A percentile compares a stretch with the other conserved stretches of the same genome.
Evolutionary conservation across 306 rosid species (phyloP).

Genomic region (Heteromeles arbutifolia): DNA sequence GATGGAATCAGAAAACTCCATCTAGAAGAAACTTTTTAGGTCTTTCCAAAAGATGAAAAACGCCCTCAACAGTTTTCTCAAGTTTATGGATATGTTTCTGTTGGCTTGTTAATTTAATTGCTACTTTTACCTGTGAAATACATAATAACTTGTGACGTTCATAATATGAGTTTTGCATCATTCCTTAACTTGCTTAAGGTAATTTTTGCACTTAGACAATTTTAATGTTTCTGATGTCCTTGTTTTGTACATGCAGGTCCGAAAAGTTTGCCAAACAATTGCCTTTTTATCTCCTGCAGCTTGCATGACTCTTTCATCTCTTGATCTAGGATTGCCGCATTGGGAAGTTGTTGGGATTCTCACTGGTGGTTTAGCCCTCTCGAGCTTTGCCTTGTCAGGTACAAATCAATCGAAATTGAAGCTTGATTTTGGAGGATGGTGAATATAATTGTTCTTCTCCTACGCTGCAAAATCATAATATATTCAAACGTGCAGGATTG

Average conservation of each 20-base stretch:
- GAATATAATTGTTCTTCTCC: neutral
- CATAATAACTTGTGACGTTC: neutral
- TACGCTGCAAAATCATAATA: conserved; percentile 12
- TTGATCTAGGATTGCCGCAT: conserved; percentile 91
- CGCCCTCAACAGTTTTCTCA: neutral
- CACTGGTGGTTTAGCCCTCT: conserved; percentile 86
- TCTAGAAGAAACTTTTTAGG: neutral
- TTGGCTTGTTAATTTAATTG: neutral
- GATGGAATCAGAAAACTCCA: neutral
- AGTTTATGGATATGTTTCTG: neutral
- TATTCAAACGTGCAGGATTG: conserved; percentile 54
- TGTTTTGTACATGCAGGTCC: conserved; percentile 48
- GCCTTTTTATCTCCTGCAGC: conserved; percentile 92
- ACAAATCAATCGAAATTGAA: conserved; percentile 12
- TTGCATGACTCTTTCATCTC: conserved; percentile 94
- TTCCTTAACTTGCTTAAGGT: neutral
- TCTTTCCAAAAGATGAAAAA: neutral
- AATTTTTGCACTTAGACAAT: neutral
- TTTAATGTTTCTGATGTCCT: neutral
- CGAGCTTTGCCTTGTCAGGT: conserved; percentile 97
- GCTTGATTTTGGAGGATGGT: neutral
- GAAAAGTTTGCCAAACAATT: conserved; percentile 94
- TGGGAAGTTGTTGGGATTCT: conserved; percentile 92
- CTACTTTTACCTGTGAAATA: neutral
- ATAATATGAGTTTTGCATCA: neutral